Percentiles rank a stretch among this genome's conserved stretches.
Conservation (phyloP, 371 early-diverging fungal species). For the Rhizopus delemar region DNA sequence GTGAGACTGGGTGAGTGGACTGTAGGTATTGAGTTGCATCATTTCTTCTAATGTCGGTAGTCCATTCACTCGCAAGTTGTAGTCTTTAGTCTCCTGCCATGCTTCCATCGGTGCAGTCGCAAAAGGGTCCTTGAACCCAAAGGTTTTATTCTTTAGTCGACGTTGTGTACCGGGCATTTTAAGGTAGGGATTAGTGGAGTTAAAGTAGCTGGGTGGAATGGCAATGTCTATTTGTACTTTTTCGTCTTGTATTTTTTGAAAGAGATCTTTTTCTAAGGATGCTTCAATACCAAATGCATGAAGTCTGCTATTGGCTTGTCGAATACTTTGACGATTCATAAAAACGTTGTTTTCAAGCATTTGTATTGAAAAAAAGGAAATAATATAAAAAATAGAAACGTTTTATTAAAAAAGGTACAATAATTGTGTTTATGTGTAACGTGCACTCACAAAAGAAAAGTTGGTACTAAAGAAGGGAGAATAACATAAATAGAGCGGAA, state of each 20-base stretch:
- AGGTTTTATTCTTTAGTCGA: slow-evolving; percentile 22
- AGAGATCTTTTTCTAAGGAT: slow-evolving; percentile 44
- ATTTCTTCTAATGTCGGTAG: slow-evolving; percentile 55
- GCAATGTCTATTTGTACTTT: slow-evolving; percentile 23
- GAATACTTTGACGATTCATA: slow-evolving; percentile 41
- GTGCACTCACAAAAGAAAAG: neutral
- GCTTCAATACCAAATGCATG: slow-evolving; percentile 34
- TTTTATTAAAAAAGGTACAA: slow-evolving; percentile 4
- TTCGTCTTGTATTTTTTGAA: slow-evolving; percentile 31
- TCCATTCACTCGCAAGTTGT: slow-evolving; percentile 50
- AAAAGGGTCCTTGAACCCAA: slow-evolving; percentile 47
- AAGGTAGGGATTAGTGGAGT: slow-evolving; percentile 40
- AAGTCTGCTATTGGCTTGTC: slow-evolving; percentile 49
- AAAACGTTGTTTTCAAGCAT: slow-evolving; percentile 1
- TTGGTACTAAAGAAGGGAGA: too few species aligned
- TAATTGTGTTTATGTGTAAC: neutral
- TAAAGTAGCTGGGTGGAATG: slow-evolving; percentile 36
- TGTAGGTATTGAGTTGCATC: slow-evolving; percentile 40
- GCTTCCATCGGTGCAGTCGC: slow-evolving; percentile 50
- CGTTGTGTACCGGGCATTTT: slow-evolving; percentile 21
- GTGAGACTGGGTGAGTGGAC: slow-evolving; percentile 44
- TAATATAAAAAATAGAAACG: neutral
- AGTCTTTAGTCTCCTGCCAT: slow-evolving; percentile 55
- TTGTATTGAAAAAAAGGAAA: neutral
- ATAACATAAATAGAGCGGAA: too few species aligned